Base-by-base conservation (phyloP, 139 green algal species). In the Tetradesmus lagerheimii region DNA sequence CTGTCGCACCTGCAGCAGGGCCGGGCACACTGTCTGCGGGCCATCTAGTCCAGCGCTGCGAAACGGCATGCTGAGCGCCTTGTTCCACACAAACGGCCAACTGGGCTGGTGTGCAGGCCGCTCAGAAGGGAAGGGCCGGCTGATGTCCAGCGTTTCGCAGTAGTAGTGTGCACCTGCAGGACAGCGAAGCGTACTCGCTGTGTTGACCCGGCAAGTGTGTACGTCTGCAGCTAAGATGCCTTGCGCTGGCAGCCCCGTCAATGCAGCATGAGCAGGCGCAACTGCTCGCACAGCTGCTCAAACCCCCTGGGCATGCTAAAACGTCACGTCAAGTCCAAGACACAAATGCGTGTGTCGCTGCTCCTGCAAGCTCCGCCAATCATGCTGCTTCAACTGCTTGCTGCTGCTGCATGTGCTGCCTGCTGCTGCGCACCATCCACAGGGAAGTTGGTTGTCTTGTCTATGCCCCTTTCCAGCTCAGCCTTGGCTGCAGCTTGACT, bases 61-160 rank as follows among this genome's bases (percentile, higher is more conserved):
- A 86, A 99, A 96, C 4, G 95, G 90, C 23, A 91, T n/a, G 25
- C 80, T 90, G 50, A 95, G 92, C 94, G 96, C 98, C 31, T 93
- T 90, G 92, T 99, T 99, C 97, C 97, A 99, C 64, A 98, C 94
- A 92, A 98, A 98, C 82, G 98, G 95, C 94, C 92, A 97, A 89
- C 90, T 94, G 74, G 96, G 94, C 14, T 94, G 47, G 4, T 53
- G 82, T 1, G 91, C 88, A 1, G 87, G 34, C 0, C 88, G 82
- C 53, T 91, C 89, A 53, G 91, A 95, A 80, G 97, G 97, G 89
- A 99, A 99, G 31, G 97, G 98, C 25, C 97, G 94, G 20, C 97
- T 97, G 27, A 99, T 89, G 94, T 99, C 98, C 14, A 96, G 90
- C 0, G 97, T 99, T 89, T 99, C 97, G 87, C 98, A 99, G 89